Evolutionary conservation across 2,329 filamentous ascomycete species (phyloP).

Genomic region (Pseudocercospora macadamiae): DNA sequence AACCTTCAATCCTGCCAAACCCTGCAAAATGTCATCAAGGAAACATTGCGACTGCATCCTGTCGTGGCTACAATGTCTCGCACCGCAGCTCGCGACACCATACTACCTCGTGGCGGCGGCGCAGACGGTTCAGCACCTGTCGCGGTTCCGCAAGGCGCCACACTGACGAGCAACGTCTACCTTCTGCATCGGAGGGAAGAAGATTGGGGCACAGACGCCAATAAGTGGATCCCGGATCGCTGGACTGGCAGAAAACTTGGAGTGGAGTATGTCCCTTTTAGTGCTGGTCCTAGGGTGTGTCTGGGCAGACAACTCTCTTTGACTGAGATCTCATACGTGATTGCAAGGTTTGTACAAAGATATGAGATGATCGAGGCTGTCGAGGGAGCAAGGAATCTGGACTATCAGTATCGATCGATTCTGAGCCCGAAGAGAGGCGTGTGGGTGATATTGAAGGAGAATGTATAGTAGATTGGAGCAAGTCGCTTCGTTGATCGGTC

Average conservation of each 20-base stretch:
- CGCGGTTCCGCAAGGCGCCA: constrained; percentile 36
- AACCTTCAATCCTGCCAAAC: background rate
- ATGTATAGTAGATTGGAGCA: no score
- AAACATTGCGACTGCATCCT: constrained; percentile 68
- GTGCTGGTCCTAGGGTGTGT: constrained; percentile 49
- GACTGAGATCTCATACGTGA: constrained; percentile 7
- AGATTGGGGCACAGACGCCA: constrained; percentile 14
- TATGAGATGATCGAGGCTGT: background rate
- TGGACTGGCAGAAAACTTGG: constrained; percentile 11
- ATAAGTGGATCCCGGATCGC: constrained; percentile 15
- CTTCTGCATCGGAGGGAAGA: constrained; percentile 24
- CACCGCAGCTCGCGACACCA: constrained; percentile 71
- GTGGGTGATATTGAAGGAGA: no score
- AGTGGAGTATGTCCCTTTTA: constrained; percentile 20
- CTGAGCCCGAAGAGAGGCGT: background rate
- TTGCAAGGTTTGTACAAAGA: background rate
- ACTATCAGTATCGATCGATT: background rate
- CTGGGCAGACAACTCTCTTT: constrained; percentile 35
- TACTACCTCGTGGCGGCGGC: constrained; percentile 65
- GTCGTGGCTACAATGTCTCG: constrained; percentile 77
- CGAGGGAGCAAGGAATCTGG: background rate
- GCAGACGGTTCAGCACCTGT: constrained; percentile 58
- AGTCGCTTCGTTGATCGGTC: no score
- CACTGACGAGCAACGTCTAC: constrained; percentile 31
- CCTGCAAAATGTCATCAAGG: background rate